Percentiles rank a stretch among this genome's conserved stretches.
phyloP scores from a whole-genome alignment of 148 eudicot genomes.

The Rhododendron henanense region DNA sequence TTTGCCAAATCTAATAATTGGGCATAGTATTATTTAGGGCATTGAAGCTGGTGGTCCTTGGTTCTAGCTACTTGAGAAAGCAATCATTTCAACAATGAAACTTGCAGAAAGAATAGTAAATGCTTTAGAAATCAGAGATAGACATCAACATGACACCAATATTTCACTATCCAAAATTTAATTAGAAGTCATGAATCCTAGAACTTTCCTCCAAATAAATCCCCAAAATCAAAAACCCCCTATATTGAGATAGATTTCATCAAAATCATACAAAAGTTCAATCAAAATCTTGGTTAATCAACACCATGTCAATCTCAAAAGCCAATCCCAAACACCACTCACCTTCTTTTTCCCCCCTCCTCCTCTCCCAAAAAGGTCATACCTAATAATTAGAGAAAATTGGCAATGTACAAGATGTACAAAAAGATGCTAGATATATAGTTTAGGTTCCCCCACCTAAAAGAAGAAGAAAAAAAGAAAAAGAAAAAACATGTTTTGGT shows the following conservation, averaged over 20 bases:
- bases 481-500: conserved; percentile 12
- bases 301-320: conserved; percentile 9
- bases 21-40: not conserved
- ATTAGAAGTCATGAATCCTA: conserved; percentile 8
- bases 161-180: conserved; percentile 20
- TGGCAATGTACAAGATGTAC: conserved; percentile 41
- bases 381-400: conserved; percentile 27
- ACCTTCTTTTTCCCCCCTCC: not conserved
- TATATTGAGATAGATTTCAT: not conserved
- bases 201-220: conserved; percentile 15
- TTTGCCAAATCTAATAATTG: not conserved
- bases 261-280: conserved; percentile 1
- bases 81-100: conserved; percentile 19
- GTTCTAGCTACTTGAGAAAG: not conserved
- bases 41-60: conserved; percentile 18
- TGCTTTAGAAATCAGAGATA: conserved; percentile 18
- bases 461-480: conserved; percentile 11
- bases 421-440: conserved; percentile 15
- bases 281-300: conserved; percentile 19
- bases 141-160: conserved; percentile 11
- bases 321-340: not conserved
- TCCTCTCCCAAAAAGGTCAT: conserved; percentile 31
- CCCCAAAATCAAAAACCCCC: not conserved
- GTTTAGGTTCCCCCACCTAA: conserved; percentile 22
- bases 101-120: conserved; percentile 13